phyloP scores from a whole-genome alignment of 495 filamentous ascomycete genomes.

The Jackrogersella minutella region DNA sequence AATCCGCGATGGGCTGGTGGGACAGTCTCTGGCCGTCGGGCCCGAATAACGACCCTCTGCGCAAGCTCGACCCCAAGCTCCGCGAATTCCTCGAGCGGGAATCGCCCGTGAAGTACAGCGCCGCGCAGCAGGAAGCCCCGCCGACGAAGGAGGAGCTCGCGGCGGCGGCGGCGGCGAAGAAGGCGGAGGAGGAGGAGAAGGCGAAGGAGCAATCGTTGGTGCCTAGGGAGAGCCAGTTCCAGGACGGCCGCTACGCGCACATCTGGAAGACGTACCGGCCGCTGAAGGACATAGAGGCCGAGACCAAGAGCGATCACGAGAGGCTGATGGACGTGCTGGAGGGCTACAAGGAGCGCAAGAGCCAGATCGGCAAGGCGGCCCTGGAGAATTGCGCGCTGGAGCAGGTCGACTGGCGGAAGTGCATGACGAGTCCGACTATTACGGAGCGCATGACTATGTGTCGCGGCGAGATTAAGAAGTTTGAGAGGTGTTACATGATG shows the following conservation, averaged over 20 bases:
- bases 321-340: slow-evolving; percentile 79
- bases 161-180: slow-evolving; percentile 2
- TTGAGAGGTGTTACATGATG: slow-evolving; percentile 82
- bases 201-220: slow-evolving; percentile 22
- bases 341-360: slow-evolving; percentile 81
- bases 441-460: slow-evolving; percentile 75
- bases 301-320: slow-evolving; percentile 73
- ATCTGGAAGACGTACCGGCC: slow-evolving; percentile 90
- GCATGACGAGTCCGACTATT: slow-evolving; percentile 73
- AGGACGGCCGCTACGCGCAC: slow-evolving; percentile 90
- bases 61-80: slow-evolving; percentile 82
- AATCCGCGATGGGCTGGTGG: slow-evolving; percentile 74
- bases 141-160: neutral
- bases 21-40: slow-evolving; percentile 50
- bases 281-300: slow-evolving; percentile 66
- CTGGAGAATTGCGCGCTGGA: slow-evolving; percentile 94
- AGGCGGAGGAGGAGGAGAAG: slow-evolving; percentile 1
- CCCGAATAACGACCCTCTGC: slow-evolving; percentile 71
- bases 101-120: slow-evolving; percentile 75
- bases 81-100: slow-evolving; percentile 86
- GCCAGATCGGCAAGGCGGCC: slow-evolving; percentile 78
- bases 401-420: slow-evolving; percentile 75
- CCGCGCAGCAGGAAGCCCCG: slow-evolving; percentile 7
- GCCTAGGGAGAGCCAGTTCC: slow-evolving; percentile 55
- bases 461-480: slow-evolving; percentile 68